A percentile compares a stretch with the other conserved stretches of the same genome.
Conservation (phyloP, 768 basidiomycete species). For the Rhodosporidiobolus sp. region DNA sequence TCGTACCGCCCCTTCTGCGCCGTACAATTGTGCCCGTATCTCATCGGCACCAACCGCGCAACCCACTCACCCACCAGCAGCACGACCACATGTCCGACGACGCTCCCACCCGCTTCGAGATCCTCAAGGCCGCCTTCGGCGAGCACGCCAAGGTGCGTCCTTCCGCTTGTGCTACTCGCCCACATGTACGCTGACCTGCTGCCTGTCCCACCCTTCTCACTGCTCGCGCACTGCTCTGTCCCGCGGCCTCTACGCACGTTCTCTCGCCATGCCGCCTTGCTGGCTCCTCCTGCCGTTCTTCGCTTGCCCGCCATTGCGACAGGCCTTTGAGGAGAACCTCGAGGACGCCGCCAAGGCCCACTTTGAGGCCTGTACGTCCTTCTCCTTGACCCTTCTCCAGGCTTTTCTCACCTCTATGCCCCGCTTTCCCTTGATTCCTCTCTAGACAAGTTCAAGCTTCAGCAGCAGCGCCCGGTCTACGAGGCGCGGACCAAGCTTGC, state of each 20-base stretch:
- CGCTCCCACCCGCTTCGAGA: neutral
- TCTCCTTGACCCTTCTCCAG: neutral
- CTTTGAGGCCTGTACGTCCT: conserved; percentile 29
- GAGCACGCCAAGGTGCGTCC: neutral
- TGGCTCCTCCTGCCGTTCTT: neutral
- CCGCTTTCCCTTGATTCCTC: neutral
- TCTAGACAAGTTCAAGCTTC: conserved; percentile 36
- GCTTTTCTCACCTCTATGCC: neutral
- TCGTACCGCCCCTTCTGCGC: too few relatives aligned
- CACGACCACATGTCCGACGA: conserved; percentile 6
- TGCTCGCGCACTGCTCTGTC: too few relatives aligned
- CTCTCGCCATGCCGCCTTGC: too few relatives aligned
- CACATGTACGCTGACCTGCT: neutral
- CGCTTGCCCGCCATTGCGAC: neutral
- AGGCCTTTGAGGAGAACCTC: conserved; percentile 28
- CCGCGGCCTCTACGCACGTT: too few relatives aligned
- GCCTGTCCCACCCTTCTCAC: too few relatives aligned
- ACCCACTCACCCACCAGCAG: neutral
- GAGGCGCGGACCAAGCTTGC: conserved; percentile 25
- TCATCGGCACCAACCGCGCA: neutral
- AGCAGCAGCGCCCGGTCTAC: conserved; percentile 9
- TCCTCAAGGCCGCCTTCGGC: conserved; percentile 30
- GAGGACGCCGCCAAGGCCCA: conserved; percentile 15
- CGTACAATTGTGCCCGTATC: neutral
- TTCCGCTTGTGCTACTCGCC: neutral